These are phyloP conservation scores for Colletotrichum tanaceti DNA, from an alignment of 2,329 filamentous ascomycete genomes.

Conservation along the genomic window DNA sequence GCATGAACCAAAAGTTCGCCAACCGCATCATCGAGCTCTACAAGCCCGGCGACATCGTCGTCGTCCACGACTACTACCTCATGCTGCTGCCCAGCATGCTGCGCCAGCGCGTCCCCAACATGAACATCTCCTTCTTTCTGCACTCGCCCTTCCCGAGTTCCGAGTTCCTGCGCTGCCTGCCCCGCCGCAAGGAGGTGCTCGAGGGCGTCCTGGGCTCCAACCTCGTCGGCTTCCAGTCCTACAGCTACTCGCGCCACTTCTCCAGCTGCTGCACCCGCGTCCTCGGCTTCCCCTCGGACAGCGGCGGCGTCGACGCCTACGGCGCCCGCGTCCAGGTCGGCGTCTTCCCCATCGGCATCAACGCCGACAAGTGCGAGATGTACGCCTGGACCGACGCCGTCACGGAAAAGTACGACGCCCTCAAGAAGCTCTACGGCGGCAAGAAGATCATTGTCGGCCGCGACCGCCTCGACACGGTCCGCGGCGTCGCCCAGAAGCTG, in stretches of 20 bases:
- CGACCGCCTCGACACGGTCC: conserved; percentile 91
- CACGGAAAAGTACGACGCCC: conserved; percentile 77
- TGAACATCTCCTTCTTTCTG: conserved; percentile 95
- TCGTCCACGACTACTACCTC: conserved; percentile 95
- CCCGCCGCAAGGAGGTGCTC: conserved; percentile 87
- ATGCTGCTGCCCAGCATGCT: conserved; percentile 90
- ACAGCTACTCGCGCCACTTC: conserved; percentile 95
- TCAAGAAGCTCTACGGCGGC: conserved; percentile 82
- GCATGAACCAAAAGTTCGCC: conserved; percentile 92
- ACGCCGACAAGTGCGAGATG: conserved; percentile 81
- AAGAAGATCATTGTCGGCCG: conserved; percentile 96
- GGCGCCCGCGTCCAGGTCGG: conserved; percentile 90
- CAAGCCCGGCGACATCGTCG: conserved; percentile 90
- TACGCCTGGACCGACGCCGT: conserved; percentile 78
- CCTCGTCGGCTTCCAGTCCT: conserved; percentile 94
- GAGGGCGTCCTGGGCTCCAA: conserved; percentile 92
- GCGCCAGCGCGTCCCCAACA: conserved; percentile 84
- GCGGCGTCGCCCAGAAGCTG: conserved; percentile 94
- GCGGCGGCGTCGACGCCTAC: conserved; percentile 87
- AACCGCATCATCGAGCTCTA: conserved; percentile 89
- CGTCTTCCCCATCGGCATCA: conserved; percentile 94
- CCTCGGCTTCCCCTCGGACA: conserved; percentile 88
- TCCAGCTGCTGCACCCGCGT: conserved; percentile 93
- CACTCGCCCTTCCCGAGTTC: conserved; percentile 96
- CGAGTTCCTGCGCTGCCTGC: conserved; percentile 91